Evolutionary conservation across 2,329 filamentous ascomycete species (phyloP).

Genomic region (Sclerotinia spermophila): DNA sequence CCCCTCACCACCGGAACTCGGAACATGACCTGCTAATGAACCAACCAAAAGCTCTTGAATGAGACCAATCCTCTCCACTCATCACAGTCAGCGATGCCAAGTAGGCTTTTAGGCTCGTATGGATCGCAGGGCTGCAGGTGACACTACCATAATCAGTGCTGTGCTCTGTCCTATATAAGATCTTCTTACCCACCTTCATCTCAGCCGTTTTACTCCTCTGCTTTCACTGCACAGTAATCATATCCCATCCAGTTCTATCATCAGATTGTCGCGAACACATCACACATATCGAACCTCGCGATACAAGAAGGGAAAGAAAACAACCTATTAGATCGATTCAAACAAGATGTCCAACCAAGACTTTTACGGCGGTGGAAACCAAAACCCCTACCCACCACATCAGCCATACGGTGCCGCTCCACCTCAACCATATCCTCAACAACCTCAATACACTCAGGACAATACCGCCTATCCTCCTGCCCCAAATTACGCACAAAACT

Average conservation of each 20-base stretch:
- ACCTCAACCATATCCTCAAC: conserved; percentile 12
- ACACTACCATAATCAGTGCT: neutral
- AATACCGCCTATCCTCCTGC: conserved; percentile 8
- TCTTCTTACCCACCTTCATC: neutral
- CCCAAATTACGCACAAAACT: neutral
- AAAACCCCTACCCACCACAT: neutral
- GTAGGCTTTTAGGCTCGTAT: neutral
- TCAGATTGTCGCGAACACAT: neutral
- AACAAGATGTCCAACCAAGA: conserved; percentile 8
- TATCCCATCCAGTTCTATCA: neutral
- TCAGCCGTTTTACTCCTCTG: neutral
- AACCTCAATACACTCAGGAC: neutral
- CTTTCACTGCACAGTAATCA: neutral
- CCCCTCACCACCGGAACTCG: conserved; percentile 9
- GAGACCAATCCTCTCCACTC: neutral
- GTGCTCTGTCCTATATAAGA: conserved; percentile 7
- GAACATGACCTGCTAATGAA: neutral
- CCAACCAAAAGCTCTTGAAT: neutral
- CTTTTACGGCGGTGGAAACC: conserved; percentile 5
- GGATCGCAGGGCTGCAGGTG: neutral
- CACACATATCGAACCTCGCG: neutral
- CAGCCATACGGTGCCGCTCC: conserved; percentile 3
- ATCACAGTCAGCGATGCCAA: neutral
- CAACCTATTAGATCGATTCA: neutral
- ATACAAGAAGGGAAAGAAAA: neutral